Conservation (phyloP, 805 yeast genomes). For the Candida pseudoglaebosa region DNA sequence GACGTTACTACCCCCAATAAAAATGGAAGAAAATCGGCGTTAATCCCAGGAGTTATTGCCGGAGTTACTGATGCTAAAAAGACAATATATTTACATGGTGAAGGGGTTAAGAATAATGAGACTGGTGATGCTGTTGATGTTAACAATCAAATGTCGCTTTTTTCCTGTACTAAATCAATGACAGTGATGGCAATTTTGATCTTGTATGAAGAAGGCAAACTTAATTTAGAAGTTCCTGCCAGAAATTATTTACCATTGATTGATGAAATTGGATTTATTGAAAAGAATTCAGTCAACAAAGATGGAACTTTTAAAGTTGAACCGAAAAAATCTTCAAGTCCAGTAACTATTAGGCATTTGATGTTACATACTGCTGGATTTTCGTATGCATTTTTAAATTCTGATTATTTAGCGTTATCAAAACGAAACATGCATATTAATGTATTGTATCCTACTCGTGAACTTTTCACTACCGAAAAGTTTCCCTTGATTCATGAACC, state of each 20-base stretch:
- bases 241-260: conserved; percentile 29
- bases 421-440: conserved; percentile 16
- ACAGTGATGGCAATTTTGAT: conserved; percentile 34
- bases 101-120: conserved; percentile 18
- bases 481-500: conserved; percentile 33
- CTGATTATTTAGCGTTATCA: conserved; percentile 24
- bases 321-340: conserved; percentile 20
- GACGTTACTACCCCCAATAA: conserved; percentile 9
- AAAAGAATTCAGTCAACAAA: conserved; percentile 20
- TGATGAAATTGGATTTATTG: conserved; percentile 22
- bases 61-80: conserved; percentile 23
- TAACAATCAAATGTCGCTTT: conserved; percentile 19
- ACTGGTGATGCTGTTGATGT: conserved; percentile 12
- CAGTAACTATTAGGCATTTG: conserved; percentile 26
- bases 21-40: conserved; percentile 8
- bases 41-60: conserved; percentile 21
- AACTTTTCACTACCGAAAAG: conserved; percentile 21
- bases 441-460: conserved; percentile 18
- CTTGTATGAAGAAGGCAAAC: conserved; percentile 27
- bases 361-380: conserved; percentile 32
- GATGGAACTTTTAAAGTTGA: conserved; percentile 21
- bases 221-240: conserved; percentile 33
- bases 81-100: conserved; percentile 21
- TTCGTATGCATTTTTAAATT: conserved; percentile 28
- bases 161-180: conserved; percentile 31